These are phyloP conservation scores for Nakaseomyces kungkrabaensis DNA, from an alignment of 1,139 yeast genomes.

Conservation along the genomic window DNA sequence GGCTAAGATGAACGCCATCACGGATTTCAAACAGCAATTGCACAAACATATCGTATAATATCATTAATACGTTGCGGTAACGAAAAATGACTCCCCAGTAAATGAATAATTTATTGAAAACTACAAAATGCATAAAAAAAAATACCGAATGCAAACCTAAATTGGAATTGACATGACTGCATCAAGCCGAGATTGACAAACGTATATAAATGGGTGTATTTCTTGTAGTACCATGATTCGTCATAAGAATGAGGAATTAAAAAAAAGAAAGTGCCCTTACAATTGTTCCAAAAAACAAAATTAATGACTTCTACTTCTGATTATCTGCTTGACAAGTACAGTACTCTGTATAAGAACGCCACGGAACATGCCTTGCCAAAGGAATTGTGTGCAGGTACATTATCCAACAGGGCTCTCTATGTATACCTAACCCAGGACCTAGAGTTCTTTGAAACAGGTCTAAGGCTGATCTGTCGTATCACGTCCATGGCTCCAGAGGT, in stretches of 20 bases:
- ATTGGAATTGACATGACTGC: too few relatives aligned
- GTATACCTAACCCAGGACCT: slow-evolving; percentile 43
- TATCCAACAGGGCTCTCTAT: slow-evolving; percentile 35
- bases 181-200: too few relatives aligned
- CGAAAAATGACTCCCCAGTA: not conserved
- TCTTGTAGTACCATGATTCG: too few relatives aligned
- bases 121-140: not conserved
- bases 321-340: slow-evolving; percentile 22
- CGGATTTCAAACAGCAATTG: slow-evolving; percentile 9
- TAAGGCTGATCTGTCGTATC: slow-evolving; percentile 38
- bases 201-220: too few relatives aligned
- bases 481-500: slow-evolving; percentile 37
- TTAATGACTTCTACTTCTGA: slow-evolving; percentile 14
- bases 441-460: slow-evolving; percentile 37
- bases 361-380: slow-evolving; percentile 37
- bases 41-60: slow-evolving; percentile 12
- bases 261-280: too few relatives aligned
- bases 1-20: slow-evolving; percentile 8
- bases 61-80: not conserved
- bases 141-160: too few relatives aligned
- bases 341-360: slow-evolving; percentile 26
- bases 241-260: too few relatives aligned
- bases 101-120: not conserved
- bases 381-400: slow-evolving; percentile 39
- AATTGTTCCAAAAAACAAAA: not conserved